These are phyloP conservation scores for Diplosphaera chodatii DNA, from an alignment of 139 green algal genomes.

Conservation along the genomic window DNA sequence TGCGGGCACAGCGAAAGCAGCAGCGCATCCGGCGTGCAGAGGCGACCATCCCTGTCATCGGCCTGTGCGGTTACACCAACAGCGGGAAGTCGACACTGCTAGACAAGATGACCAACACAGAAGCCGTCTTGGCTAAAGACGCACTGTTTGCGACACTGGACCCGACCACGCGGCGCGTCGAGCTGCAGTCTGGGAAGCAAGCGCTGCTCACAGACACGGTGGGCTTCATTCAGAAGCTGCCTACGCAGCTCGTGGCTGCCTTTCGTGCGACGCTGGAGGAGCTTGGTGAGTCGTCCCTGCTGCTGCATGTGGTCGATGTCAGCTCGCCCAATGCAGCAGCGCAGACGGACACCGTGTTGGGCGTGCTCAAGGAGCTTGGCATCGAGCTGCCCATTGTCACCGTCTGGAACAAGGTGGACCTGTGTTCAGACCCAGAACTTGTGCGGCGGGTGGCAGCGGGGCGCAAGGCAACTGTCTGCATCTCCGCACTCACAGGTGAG, in stretches of 20 bases:
- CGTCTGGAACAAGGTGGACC: constrained; percentile 94
- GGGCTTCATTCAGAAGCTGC: constrained; percentile 92
- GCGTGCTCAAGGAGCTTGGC: constrained; percentile 69
- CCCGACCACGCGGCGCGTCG: constrained; percentile 83
- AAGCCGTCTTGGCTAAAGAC: constrained; percentile 82
- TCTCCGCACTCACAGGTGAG: constrained; percentile 29
- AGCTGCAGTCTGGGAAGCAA: constrained; percentile 64
- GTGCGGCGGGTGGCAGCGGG: constrained; percentile 35
- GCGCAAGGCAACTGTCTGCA: constrained; percentile 44
- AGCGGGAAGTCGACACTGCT: constrained; percentile 66
- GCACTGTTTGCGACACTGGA: constrained; percentile 98
- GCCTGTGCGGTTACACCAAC: constrained; percentile 96
- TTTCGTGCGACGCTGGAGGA: constrained; percentile 95
- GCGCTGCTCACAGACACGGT: constrained; percentile 87
- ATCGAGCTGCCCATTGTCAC: constrained; percentile 66
- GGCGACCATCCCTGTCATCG: constrained; percentile 74
- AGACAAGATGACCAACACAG: constrained; percentile 52
- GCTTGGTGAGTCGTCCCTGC: constrained; percentile 68
- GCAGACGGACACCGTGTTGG: constrained; percentile 66
- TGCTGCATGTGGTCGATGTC: constrained; percentile 95
- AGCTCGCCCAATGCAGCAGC: constrained; percentile 59
- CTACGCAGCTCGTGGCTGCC: constrained; percentile 87
- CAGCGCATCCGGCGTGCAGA: constrained; percentile 57
- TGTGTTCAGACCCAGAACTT: constrained; percentile 41
- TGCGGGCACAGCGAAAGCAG: constrained; percentile 54